Conservation (phyloP, 2,329 filamentous ascomycete species). For the Fusarium buxicola region DNA sequence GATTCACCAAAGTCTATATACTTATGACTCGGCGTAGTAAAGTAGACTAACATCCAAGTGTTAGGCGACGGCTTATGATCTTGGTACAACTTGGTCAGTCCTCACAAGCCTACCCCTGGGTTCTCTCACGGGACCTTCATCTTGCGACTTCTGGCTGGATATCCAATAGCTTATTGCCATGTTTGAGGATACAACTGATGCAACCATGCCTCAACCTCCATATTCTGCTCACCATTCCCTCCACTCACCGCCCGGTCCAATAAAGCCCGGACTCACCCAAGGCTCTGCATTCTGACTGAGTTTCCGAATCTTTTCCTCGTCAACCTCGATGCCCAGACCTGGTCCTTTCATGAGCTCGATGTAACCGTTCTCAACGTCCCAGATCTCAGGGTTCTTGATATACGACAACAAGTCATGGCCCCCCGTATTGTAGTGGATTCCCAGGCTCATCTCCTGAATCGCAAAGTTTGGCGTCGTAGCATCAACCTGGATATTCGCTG, state of each 20-base stretch:
- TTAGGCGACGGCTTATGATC: too few species aligned
- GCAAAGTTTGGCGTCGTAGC: conserved; percentile 71
- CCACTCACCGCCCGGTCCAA: conserved; percentile 15
- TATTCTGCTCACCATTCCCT: conserved; percentile 7
- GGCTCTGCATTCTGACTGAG: too few species aligned
- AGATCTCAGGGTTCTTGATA: conserved; percentile 72
- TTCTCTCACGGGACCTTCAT: too few species aligned
- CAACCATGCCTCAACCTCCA: too few species aligned
- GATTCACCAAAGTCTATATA: too few species aligned
- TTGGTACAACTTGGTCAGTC: too few species aligned
- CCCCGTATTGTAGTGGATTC: conserved; percentile 82
- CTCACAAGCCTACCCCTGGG: too few species aligned
- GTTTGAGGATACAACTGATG: too few species aligned
- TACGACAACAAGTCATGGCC: conserved; percentile 75
- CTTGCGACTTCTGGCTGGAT: too few species aligned
- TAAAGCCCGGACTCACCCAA: conserved; percentile 40
- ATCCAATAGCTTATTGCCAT: too few species aligned
- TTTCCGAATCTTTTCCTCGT: conserved; percentile 65
- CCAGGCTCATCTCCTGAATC: conserved; percentile 83
- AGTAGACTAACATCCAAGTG: too few species aligned
- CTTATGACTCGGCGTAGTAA: too few species aligned
- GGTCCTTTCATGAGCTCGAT: conserved; percentile 69
- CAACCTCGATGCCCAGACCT: conserved; percentile 76
- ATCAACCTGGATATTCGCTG: conserved; percentile 76
- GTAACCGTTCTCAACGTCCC: conserved; percentile 74